These are phyloP conservation scores for Heliocybe sulcata DNA, from an alignment of 1,284 basidiomycete genomes.

Conservation along the genomic window DNA sequence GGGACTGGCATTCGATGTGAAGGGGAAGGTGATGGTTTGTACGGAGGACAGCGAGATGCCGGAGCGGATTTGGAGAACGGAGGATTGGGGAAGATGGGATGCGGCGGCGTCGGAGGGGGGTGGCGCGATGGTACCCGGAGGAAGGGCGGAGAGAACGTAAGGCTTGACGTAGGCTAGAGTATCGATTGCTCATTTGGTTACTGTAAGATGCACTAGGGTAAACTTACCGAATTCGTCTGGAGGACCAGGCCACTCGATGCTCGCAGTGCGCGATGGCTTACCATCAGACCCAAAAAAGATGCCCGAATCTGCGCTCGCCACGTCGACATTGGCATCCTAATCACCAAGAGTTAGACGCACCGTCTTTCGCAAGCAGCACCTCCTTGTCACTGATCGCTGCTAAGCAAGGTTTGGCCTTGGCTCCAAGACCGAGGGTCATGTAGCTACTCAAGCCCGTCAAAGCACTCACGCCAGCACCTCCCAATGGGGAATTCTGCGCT, in stretches of 20 bases:
- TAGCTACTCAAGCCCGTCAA: conserved; percentile 81
- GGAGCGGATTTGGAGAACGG: conserved; percentile 74
- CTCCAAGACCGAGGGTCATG: conserved; percentile 77
- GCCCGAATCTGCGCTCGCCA: conserved; percentile 50
- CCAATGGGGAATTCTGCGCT: conserved; percentile 35
- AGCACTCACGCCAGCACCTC: conserved; percentile 51
- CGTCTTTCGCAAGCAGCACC: conserved; percentile 73
- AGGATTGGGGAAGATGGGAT: conserved; percentile 36
- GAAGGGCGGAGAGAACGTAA: conserved; percentile 78
- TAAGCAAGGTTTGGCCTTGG: conserved; percentile 63
- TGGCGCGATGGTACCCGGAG: conserved; percentile 51
- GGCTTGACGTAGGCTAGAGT: conserved; percentile 70
- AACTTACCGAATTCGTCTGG: conserved; percentile 75
- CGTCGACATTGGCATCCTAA: background rate
- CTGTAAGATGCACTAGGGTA: no score
- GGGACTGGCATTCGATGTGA: conserved; percentile 24
- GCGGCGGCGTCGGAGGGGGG: conserved; percentile 12
- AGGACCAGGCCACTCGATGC: conserved; percentile 72
- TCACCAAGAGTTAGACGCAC: conserved; percentile 36
- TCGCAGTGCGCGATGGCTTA: conserved; percentile 48
- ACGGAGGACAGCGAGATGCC: conserved; percentile 61
- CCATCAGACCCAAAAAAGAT: conserved; percentile 69
- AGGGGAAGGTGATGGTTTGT: conserved; percentile 66
- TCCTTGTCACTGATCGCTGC: conserved; percentile 61
- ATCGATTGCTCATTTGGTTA: no score